Evolutionary conservation across 2,329 filamentous ascomycete genomes (phyloP).

Genomic region (Arthrinium puccinioides): DNA sequence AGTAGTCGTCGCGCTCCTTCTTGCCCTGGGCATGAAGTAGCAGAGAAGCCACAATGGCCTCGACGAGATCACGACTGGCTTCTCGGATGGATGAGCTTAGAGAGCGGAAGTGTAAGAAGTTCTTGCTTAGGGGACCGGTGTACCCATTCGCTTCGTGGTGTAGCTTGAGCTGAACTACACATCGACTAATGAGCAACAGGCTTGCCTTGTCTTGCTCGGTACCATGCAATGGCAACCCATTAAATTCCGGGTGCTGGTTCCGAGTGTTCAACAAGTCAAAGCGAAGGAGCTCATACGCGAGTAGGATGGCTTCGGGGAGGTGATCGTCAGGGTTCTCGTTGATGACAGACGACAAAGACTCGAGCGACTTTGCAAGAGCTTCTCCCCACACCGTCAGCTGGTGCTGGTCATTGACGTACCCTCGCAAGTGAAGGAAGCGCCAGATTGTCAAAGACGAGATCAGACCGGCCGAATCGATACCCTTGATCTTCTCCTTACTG

Average conservation of each 20-base stretch:
- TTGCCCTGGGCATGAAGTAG: constrained; percentile 75
- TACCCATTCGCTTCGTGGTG: constrained; percentile 83
- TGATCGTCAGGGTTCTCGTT: constrained; percentile 35
- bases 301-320: constrained; percentile 70
- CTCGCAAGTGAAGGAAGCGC: constrained; percentile 83
- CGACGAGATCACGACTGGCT: constrained; percentile 73
- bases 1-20: constrained; percentile 58
- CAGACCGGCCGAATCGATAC: constrained; percentile 60
- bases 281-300: constrained; percentile 79
- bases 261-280: constrained; percentile 71
- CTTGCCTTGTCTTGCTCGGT: constrained; percentile 68
- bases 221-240: constrained; percentile 48
- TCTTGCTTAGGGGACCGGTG: constrained; percentile 87
- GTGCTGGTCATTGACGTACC: constrained; percentile 74
- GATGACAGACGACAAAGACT: constrained; percentile 49
- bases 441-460: constrained; percentile 68
- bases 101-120: constrained; percentile 79
- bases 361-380: constrained; percentile 64
- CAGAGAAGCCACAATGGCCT: constrained; percentile 73
- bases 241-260: constrained; percentile 46
- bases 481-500: constrained; percentile 47
- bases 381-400: constrained; percentile 78
- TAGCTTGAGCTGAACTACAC: constrained; percentile 75
- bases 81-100: constrained; percentile 73
- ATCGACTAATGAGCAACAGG: constrained; percentile 76